A percentile compares a stretch with the other conserved stretches of the same genome.
Conservation (phyloP, 2,329 filamentous ascomycete genomes). For the Knufia petricola region DNA sequence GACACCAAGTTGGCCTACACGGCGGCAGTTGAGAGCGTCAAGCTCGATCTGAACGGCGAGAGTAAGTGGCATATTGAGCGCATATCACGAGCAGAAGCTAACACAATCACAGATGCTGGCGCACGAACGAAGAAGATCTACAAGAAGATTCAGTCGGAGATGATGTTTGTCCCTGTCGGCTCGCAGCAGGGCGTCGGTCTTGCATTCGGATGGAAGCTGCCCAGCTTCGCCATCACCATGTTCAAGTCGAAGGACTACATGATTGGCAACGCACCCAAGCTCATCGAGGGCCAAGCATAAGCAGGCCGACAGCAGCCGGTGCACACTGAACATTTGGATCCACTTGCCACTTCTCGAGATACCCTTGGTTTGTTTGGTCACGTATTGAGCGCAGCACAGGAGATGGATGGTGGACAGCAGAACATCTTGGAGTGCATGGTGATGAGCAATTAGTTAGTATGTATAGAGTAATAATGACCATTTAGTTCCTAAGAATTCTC, state of each 20-base stretch:
- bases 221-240: conserved; percentile 30
- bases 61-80: conserved; percentile 13
- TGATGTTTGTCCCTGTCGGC: conserved; percentile 33
- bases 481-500: no score
- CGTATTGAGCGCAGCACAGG: background rate
- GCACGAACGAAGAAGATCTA: conserved; percentile 26
- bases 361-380: background rate
- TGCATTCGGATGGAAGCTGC: conserved; percentile 30
- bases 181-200: conserved; percentile 31
- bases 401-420: background rate
- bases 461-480: background rate
- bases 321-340: background rate
- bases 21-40: conserved; percentile 19
- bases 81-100: conserved; percentile 7
- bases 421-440: background rate
- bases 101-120: conserved; percentile 14
- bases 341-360: conserved; percentile 5
- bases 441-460: background rate
- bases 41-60: conserved; percentile 19
- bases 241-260: conserved; percentile 32
- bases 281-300: conserved; percentile 21
- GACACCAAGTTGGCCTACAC: conserved; percentile 20
- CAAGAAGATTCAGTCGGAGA: conserved; percentile 27
- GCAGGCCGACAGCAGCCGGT: background rate
- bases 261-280: conserved; percentile 23